These are phyloP conservation scores for Amanita jacksonii DNA, from an alignment of 768 basidiomycete genomes.

Conservation along the genomic window DNA sequence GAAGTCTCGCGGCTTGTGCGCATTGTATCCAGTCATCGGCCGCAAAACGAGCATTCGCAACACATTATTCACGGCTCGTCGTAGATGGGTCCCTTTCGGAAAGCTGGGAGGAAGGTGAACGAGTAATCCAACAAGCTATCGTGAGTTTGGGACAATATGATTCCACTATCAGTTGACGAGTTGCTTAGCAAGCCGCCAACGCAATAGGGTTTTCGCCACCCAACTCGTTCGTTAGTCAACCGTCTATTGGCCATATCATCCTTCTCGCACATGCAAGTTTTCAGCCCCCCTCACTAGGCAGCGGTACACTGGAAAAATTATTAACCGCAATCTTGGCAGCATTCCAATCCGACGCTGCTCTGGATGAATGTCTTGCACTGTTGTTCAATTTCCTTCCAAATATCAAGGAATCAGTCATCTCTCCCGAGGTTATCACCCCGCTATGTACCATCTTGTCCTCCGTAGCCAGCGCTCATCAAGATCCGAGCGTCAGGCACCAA, in stretches of 20 bases:
- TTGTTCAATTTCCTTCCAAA: conserved; percentile 32
- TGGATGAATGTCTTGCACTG: conserved; percentile 55
- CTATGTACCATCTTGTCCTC: conserved; percentile 42
- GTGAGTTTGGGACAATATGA: conserved; percentile 23
- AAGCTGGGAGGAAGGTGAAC: conserved; percentile 33
- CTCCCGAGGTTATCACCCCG: conserved; percentile 37
- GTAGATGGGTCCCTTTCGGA: conserved; percentile 20
- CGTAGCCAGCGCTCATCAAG: conserved; percentile 53
- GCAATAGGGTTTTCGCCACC: conserved; percentile 21
- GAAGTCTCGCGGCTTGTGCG: conserved; percentile 21
- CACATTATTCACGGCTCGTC: conserved; percentile 35
- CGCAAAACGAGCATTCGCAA: conserved; percentile 37
- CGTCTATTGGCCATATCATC: conserved; percentile 26
- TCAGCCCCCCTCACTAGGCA: background rate
- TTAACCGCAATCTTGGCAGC: conserved; percentile 1
- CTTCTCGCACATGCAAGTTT: conserved; percentile 26
- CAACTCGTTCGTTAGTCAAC: conserved; percentile 10
- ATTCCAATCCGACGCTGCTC: conserved; percentile 32
- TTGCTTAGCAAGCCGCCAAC: conserved; percentile 25
- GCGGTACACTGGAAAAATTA: background rate
- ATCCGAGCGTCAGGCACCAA: conserved; percentile 47
- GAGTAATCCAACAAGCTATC: conserved; percentile 24
- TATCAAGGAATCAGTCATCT: conserved; percentile 11
- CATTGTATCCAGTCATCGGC: conserved; percentile 32
- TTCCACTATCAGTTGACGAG: background rate